Evolutionary conservation across 2,329 filamentous ascomycete species (phyloP).

Genomic region (Botrytis medusae): DNA sequence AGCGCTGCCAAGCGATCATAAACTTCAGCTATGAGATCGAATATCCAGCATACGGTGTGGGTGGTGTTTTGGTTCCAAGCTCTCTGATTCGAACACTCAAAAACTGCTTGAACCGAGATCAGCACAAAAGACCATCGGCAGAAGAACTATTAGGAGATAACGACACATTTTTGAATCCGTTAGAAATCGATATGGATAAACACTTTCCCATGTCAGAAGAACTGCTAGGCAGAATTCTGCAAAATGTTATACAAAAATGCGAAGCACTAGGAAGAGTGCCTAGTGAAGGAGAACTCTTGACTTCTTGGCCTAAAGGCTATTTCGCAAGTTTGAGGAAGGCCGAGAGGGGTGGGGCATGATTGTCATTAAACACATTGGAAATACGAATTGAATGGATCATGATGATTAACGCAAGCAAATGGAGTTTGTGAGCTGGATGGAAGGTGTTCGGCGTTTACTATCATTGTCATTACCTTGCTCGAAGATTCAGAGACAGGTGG

Average conservation of each 20-base stretch:
- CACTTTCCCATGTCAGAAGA: constrained; percentile 60
- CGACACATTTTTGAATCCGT: constrained; percentile 65
- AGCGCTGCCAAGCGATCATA: constrained; percentile 82
- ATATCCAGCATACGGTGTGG: constrained; percentile 68
- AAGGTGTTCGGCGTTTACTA: constrained; percentile 10
- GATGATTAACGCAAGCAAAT: not conserved
- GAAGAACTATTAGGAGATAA: constrained; percentile 58
- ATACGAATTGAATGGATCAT: constrained; percentile 8
- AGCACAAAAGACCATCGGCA: constrained; percentile 62
- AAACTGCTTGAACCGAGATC: constrained; percentile 62
- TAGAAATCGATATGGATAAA: constrained; percentile 53
- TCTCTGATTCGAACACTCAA: constrained; percentile 61
- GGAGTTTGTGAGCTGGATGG: not conserved
- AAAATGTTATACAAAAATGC: constrained; percentile 61
- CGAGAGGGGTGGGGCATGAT: constrained; percentile 15
- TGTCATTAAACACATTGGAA: not conserved
- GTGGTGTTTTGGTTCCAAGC: constrained; percentile 59
- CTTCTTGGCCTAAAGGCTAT: constrained; percentile 60
- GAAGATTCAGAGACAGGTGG: not conserved
- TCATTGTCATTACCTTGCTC: not conserved
- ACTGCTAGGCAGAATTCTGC: constrained; percentile 59
- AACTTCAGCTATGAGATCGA: constrained; percentile 73
- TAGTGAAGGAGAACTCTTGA: constrained; percentile 55
- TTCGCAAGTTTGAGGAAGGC: constrained; percentile 54
- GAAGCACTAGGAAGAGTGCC: constrained; percentile 53